Evolutionary conservation across 2,329 filamentous ascomycete genomes (phyloP), one percentile per base, ranked within the genome.

Genomic region (Fusarium floridanum): DNA sequence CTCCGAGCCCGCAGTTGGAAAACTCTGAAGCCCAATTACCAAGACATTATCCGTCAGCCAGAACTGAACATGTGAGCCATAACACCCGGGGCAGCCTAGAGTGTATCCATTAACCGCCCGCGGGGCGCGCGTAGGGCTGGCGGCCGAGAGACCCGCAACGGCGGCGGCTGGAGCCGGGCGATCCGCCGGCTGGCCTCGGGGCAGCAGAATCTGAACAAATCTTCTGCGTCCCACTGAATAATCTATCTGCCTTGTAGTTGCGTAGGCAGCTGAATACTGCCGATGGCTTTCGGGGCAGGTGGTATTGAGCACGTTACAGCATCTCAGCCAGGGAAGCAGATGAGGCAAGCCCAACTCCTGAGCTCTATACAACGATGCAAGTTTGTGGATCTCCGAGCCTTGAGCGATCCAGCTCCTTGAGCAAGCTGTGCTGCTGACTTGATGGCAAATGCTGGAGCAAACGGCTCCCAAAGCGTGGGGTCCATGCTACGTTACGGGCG

Each of bases 71-170:
- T 71, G 20, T 67, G 22, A 67, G 41, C 59, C 27, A 41, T 48
- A 36, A 48, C 50, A 37, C 45, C 60, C n/a, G 12, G 22, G 29
- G 29, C 48, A 37, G 55, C 24, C 55, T 32, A 12, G 34, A 27
- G 17, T 34, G 36, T 29, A 27, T 56, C 67, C 48, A 56, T 43
- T 27, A 24, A 59, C 64, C 45, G 45, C 39, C 32, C 63, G 22
- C 50, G 43, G n/a, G 59, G 66, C 32, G 68, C 36, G 59, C 24
- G 64, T 74, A 74, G 70, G 72, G 72, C 72, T 75, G 72, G 66
- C 43, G 56, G 68, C 63, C 50, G 41, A 66, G 11, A 36, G 70
- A 60, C 61, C 73, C 73, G 61, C 66, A 73, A 55, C 70, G 66
- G 66, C 61, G 48, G 39, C 73, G 70, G 73, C 67, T 75, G 63